Evolutionary conservation across 257 asterid genomes (phyloP).

Genomic region (Petunia secreta): DNA sequence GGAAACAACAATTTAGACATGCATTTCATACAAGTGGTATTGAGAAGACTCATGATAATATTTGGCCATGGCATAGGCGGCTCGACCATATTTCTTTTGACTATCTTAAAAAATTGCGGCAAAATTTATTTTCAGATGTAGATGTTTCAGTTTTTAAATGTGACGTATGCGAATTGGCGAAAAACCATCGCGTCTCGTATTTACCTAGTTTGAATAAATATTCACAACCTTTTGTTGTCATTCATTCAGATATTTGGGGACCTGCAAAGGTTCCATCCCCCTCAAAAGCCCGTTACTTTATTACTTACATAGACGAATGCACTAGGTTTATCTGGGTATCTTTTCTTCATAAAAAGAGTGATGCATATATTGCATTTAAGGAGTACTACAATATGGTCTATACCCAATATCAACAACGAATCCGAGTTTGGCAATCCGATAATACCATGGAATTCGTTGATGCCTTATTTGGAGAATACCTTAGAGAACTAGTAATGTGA

Average conservation of each 20-base stretch:
- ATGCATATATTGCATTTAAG: neutral
- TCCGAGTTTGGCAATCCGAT: neutral
- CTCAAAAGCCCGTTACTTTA: neutral
- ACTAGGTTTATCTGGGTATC: neutral
- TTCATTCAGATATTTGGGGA: neutral
- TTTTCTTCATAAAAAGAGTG: neutral
- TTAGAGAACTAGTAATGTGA: neutral
- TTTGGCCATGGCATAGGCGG: neutral
- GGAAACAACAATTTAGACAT: neutral
- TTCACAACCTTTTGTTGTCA: neutral
- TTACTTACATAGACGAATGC: neutral
- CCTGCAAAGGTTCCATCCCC: neutral
- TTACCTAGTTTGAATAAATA: neutral
- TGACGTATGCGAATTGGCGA: neutral
- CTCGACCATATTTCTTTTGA: neutral
- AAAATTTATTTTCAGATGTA: neutral
- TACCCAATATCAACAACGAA: neutral
- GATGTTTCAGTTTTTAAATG: neutral
- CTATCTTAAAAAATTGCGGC: neutral
- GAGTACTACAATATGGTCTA: neutral
- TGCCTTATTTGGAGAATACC: neutral
- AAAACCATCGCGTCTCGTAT: neutral
- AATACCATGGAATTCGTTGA: constrained; percentile 10
- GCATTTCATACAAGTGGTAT: neutral
- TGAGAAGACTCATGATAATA: neutral